A percentile compares a stretch with the other conserved stretches of the same genome.
Evolutionary conservation across 768 basidiomycete species (phyloP).

Genomic region (Tulasnella sp.): DNA sequence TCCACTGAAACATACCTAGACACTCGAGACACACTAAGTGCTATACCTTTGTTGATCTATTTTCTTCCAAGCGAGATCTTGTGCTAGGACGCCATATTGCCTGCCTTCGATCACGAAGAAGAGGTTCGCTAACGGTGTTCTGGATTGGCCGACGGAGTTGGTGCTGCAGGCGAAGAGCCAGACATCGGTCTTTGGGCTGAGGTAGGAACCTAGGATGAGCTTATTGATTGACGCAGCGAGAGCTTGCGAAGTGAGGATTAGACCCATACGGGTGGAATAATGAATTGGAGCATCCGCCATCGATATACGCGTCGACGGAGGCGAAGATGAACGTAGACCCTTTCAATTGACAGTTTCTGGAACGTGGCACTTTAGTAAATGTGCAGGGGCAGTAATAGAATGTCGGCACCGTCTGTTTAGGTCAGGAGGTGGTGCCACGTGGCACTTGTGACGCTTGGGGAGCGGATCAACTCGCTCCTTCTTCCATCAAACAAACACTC

Average conservation of each 20-base stretch:
- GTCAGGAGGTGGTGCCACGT: too few species aligned
- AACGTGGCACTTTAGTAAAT: too few species aligned
- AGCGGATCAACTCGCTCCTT: too few species aligned
- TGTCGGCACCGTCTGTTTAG: too few species aligned
- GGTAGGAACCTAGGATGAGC: not conserved
- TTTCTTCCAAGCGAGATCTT: constrained; percentile 7
- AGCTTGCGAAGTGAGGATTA: constrained; percentile 1
- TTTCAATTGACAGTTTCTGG: too few species aligned
- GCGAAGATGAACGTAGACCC: too few species aligned
- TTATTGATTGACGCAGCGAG: not conserved
- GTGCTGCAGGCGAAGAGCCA: constrained; percentile 5
- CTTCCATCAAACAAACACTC: too few species aligned
- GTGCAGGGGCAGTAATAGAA: too few species aligned
- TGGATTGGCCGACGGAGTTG: not conserved
- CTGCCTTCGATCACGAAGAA: constrained; percentile 5
- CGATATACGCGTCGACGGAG: too few species aligned
- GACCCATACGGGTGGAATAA: too few species aligned
- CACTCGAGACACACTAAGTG: constrained; percentile 11
- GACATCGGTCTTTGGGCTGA: not conserved
- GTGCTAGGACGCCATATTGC: not conserved
- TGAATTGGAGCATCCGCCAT: too few species aligned
- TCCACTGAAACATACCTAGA: not conserved
- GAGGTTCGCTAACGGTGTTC: not conserved
- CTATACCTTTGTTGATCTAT: not conserved
- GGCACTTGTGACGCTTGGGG: too few species aligned